Base-by-base conservation (phyloP, 345 rosid species). In the Hypericum androsaemum region DNA sequence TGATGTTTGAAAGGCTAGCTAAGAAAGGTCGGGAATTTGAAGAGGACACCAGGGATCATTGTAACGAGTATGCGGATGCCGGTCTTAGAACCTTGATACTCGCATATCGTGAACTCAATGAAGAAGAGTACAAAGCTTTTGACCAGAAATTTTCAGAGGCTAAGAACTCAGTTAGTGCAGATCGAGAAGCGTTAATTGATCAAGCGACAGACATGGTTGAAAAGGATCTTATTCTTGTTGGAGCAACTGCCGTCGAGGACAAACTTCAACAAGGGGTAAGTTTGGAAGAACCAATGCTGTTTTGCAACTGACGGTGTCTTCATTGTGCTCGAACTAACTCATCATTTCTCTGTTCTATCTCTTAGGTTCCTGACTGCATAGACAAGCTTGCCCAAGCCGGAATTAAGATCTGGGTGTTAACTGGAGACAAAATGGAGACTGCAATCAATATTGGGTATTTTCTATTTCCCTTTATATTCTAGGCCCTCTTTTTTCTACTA, bases 341-440 rank as follows among this genome's bases (percentile, higher is more conserved):
- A 37, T 46, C 53, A 10, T 8, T 41, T 51, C 5, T 1, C 17
- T 32, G 41, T 43, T 58, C 5, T 13, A 41, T 40, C 16, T 16
- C 10, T 52, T 61, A 90, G 98, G 98, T 90, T 78, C 98, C 98
- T 32, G 98, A 82, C 49, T 90, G 98, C 73, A 90, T 90, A 6
- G 96, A 87, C 70, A 90, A 87, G 62, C 95, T 90, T 52, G 96
- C 98, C 7, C 96, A 84, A 75, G 96, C 98, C 37, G 96, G 98
- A 55, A 90, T 82, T 35, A 90, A 90, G 67, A 56, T 90, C 59
- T 90, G 98, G 98, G 94, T 90, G 56, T 71, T 90, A 73, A 90
- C 98, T 0, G 96, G 98, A 62, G 98, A 90, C 68, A 90, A 90
- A 69, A 84, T 90, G 96, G 98, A 90, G 77, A 90, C 98, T 0